phyloP scores from a whole-genome alignment of 192 early-diverging fungal species.

The Backusella australiensis region DNA sequence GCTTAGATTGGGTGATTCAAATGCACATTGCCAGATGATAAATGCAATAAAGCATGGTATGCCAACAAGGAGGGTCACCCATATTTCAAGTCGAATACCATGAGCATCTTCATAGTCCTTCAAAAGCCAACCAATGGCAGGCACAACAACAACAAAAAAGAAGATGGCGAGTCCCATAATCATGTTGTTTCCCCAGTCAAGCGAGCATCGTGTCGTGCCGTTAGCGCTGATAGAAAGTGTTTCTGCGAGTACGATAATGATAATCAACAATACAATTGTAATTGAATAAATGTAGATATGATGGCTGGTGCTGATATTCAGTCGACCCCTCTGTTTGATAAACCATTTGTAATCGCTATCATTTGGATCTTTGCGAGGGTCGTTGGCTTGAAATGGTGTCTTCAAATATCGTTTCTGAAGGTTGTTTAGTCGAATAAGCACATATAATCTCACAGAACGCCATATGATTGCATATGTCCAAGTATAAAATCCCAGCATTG shows the following conservation, averaged over 20 bases:
- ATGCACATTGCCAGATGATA: constrained; percentile 34
- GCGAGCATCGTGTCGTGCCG: not conserved
- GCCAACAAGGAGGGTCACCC: constrained; percentile 45
- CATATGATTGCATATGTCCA: constrained; percentile 17
- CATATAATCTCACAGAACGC: constrained; percentile 3
- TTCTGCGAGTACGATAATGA: not conserved
- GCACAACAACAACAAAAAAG: constrained; percentile 48
- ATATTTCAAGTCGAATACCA: constrained; percentile 56
- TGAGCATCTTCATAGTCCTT: constrained; percentile 49
- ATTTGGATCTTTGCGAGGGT: not conserved
- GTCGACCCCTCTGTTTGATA: not conserved
- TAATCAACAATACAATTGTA: not conserved
- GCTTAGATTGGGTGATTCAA: not conserved
- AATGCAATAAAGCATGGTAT: constrained; percentile 36
- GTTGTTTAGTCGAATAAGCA: constrained; percentile 3
- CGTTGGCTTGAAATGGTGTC: not conserved
- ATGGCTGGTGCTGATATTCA: not conserved
- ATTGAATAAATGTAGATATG: not conserved
- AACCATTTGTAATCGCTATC: constrained; percentile 14
- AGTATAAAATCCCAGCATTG: constrained; percentile 1
- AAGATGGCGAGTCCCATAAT: not conserved
- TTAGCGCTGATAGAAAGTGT: not conserved
- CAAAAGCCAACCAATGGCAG: constrained; percentile 47
- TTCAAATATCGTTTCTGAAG: constrained; percentile 10
- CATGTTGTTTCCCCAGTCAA: constrained; percentile 7